A percentile compares a stretch with the other conserved stretches of the same genome.
Evolutionary conservation across 352 stramenopile species (phyloP).

Genomic region (Globisporangium uncinulatum): DNA sequence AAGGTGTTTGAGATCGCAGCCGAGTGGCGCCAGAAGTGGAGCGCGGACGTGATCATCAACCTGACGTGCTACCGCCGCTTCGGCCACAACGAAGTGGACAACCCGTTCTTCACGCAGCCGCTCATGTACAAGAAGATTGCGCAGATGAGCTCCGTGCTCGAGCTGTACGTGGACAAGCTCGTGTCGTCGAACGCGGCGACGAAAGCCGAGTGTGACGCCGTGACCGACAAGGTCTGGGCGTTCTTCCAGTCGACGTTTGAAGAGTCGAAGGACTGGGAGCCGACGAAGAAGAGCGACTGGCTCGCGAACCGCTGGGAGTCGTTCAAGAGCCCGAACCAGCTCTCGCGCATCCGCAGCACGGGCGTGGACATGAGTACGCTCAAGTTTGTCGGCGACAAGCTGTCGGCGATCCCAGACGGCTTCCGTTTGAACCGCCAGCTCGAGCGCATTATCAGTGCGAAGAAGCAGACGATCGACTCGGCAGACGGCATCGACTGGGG

Average conservation of each 20-base stretch:
- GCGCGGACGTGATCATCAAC: conserved; percentile 98
- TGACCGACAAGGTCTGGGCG: conserved; percentile 64
- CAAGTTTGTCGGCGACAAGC: conserved; percentile 86
- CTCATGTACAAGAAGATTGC: conserved; percentile 87
- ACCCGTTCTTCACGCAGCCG: conserved; percentile 82
- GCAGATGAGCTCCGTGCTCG: conserved; percentile 54
- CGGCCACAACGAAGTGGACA: conserved; percentile 98
- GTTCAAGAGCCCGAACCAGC: conserved; percentile 96
- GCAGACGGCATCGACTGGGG: conserved; percentile 84
- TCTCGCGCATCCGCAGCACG: conserved; percentile 87
- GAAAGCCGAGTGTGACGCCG: conserved; percentile 85
- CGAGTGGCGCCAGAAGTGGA: conserved; percentile 89
- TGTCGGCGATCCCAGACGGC: conserved; percentile 73
- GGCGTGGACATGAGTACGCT: conserved; percentile 92
- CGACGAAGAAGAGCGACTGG: conserved; percentile 92
- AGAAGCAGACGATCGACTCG: conserved; percentile 76
- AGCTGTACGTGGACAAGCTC: conserved; percentile 49
- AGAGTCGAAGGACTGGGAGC: conserved; percentile 90
- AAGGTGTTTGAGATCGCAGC: conserved; percentile 91
- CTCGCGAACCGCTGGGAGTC: conserved; percentile 93
- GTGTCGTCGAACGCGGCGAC: conserved; percentile 45
- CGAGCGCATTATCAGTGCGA: conserved; percentile 89
- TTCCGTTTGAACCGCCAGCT: conserved; percentile 87
- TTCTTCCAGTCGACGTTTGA: conserved; percentile 92
- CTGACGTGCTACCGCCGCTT: conserved; percentile 98